Evolutionary conservation across 345 rosid species (phyloP), one percentile per base, ranked within the genome.

Genomic region (Murraya paniculata): DNA sequence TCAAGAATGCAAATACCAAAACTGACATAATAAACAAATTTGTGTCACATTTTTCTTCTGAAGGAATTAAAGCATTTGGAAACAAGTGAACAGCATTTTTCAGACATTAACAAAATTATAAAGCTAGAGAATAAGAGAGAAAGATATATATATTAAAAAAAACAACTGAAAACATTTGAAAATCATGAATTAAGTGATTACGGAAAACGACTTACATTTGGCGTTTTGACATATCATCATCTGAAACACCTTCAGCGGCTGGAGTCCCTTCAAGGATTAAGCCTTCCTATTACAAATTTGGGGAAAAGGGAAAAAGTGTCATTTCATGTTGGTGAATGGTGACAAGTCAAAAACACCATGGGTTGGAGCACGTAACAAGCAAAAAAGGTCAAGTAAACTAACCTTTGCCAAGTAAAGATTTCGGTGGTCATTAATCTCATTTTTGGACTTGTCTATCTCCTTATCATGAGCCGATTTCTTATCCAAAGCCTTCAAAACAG

Each of bases 401-500:
- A 93, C 99, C 92, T 95, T 89, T 81, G 98, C 97, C 83, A 93
- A 87, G 86, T 90, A 90, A 76, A 93, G 91, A 84, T 90, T 90
- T 38, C 98, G 95, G 64, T 85, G 94, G 87, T 93, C 99, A 9
- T 76, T 82, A 76, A 74, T 90, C 84, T 91, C 97, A 70, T 60
- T 81, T 84, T 95, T 90, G 45, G 89, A 83, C 87, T 92, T 95
- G 79, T 94, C 90, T 65, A 85, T 36, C 83, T 86, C 92, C 84
- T 91, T 93, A 73, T 88, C 85, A 48, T 89, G 92, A 14, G 93
- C 98, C 28, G 97, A 85, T 72, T 91, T 92, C 87, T 90, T 88
- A 86, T 88, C 96, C 86, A 95, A 85, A 77, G 98, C 98, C 83
- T 85, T 91, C 88, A 89, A 77, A 76, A 92, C 90, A 22, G 74